phyloP scores from a whole-genome alignment of 176 grass and related monocot species.

The Carex cristatella region DNA sequence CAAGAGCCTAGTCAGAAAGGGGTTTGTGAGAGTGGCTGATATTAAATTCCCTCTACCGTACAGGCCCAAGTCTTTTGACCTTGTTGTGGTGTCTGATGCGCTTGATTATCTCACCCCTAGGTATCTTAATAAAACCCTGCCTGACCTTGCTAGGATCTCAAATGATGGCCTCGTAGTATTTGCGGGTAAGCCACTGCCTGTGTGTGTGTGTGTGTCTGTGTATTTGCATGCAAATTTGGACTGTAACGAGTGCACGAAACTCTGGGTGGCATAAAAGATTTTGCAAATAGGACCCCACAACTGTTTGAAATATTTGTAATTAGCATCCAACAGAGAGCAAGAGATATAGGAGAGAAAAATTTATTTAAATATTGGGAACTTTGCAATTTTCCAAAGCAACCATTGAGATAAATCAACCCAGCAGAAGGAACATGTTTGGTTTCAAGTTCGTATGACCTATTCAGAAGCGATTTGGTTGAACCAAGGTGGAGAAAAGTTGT shows the following conservation, averaged over 20 bases:
- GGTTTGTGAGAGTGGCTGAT: constrained; percentile 77
- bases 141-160: constrained; percentile 89
- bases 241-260: not conserved
- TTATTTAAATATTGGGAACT: not conserved
- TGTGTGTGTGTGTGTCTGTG: not conserved
- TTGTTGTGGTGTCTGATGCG: constrained; percentile 92
- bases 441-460: not conserved
- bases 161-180: constrained; percentile 84
- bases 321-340: not conserved
- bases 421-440: not conserved
- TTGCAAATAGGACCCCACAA: not conserved
- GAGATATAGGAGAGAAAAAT: not conserved
- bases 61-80: constrained; percentile 86
- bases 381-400: not conserved
- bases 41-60: constrained; percentile 93
- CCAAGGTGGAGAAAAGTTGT: not conserved
- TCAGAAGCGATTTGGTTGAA: not conserved
- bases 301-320: not conserved
- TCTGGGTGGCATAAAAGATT: not conserved
- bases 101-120: constrained; percentile 88
- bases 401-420: not conserved
- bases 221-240: not conserved
- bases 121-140: constrained; percentile 99
- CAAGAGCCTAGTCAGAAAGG: constrained; percentile 94
- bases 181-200: constrained; percentile 44